These are phyloP conservation scores for Hyphopichia wangnamkhiaoensis DNA, from an alignment of 1,139 yeast species.

Conservation along the genomic window DNA sequence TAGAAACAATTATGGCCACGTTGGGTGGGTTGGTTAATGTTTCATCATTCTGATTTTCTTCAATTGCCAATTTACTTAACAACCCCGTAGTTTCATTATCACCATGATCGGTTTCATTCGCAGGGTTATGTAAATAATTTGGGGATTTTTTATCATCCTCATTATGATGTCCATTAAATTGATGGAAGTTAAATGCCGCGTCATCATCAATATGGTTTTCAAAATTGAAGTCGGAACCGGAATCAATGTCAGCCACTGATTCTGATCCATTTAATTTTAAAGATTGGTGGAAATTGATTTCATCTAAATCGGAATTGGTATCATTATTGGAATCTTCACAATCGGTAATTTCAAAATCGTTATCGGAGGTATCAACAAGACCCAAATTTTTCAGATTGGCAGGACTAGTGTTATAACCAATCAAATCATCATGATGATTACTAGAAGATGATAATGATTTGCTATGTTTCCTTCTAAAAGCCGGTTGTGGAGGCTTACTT, in stretches of 20 bases:
- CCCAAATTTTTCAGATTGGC: conserved; percentile 14
- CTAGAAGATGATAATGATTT: conserved; percentile 58
- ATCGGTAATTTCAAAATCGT: conserved; percentile 33
- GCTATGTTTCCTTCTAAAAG: conserved; percentile 52
- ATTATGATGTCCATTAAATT: neutral
- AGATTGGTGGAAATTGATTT: conserved; percentile 3
- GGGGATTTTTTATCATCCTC: neutral
- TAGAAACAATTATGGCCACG: conserved; percentile 25
- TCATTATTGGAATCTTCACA: conserved; percentile 22
- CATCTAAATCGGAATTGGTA: conserved; percentile 19
- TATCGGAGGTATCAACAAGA: conserved; percentile 28
- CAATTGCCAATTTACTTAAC: neutral
- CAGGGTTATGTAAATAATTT: neutral
- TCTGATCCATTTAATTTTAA: neutral
- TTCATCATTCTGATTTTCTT: neutral
- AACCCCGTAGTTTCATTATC: neutral
- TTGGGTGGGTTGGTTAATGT: conserved; percentile 7
- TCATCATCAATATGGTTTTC: neutral
- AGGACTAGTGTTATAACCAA: conserved; percentile 24
- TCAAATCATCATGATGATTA: conserved; percentile 49
- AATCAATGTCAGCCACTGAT: neutral
- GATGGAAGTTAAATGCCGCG: conserved; percentile 1
- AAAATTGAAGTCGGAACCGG: conserved; percentile 1
- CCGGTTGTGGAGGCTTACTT: conserved; percentile 16
- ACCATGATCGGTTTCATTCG: neutral